Base-by-base conservation (phyloP, 495 filamentous ascomycete genomes). In the Tuber melanosporum region DNA sequence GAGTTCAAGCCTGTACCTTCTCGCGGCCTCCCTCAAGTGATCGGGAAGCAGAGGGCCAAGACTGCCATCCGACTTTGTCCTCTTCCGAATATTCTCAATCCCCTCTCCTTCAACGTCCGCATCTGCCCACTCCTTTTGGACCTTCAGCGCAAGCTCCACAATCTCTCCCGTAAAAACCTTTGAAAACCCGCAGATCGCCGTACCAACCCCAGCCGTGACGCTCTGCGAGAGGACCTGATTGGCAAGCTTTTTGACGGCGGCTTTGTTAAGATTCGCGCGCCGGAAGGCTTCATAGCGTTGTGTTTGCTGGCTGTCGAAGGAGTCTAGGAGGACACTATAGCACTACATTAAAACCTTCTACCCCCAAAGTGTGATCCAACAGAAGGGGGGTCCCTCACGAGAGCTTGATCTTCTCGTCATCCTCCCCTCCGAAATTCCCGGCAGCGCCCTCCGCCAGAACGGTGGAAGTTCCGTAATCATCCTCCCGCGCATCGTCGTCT, bases 191-290 rank as follows among this genome's bases (percentile, higher is more conserved):
- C 90, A 91, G 75, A 93, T 89, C 0, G 89, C 90, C 12, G 89
- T 90, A 22, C 91, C 88, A 52, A 92, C 90, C 71, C 88, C 89
- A 42, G 87, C 87, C 12, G 91, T 90, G 20, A 93, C 91, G 62
- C 89, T 91, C 80, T 93, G 91, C 1, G 89, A 89, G 44, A 93
- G 88, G 22, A 91, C 91, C 82, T 92, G 90, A 77, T 93, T 93
- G 75, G 90, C 88, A 73, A 91, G 77, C 45, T 85, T 86, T 73
- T 89, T 87, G 15, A 90, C 86, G 1, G 88, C 88, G 75, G 89
- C 88, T 74, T 90, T 90, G 45, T 87, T 85, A 72, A 93, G 85
- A 80, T 91, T 92, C 17, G 89, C 86, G 6, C 90, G 89, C 44
- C 91, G 88, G 82, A 88, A 91, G n/a, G 87, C 84, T 76, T 90